phyloP scores from a whole-genome alignment of 768 basidiomycete genomes.

The Rhodotorula graminis region DNA sequence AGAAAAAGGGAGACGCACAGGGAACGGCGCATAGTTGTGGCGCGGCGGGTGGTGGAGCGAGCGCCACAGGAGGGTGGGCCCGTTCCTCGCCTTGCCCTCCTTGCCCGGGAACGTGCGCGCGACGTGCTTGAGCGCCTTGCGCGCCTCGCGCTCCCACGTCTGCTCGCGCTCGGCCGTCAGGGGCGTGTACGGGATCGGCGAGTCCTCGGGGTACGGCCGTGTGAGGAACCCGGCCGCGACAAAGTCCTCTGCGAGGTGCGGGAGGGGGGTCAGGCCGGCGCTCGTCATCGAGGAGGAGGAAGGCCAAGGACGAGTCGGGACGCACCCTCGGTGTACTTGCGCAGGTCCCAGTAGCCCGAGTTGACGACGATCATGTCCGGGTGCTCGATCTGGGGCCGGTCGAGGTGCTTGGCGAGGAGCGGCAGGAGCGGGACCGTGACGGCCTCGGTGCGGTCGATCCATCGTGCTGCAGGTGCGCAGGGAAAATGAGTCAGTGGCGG shows the following conservation, averaged over 20 bases:
- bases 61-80: slow-evolving; percentile 34
- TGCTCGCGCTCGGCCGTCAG: slow-evolving; percentile 20
- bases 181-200: slow-evolving; percentile 35
- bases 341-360: slow-evolving; percentile 39
- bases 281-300: too few species aligned
- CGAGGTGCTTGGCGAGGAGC: slow-evolving; percentile 22
- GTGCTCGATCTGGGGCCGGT: slow-evolving; percentile 32
- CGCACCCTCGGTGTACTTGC: slow-evolving; percentile 37
- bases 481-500: neutral
- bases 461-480: slow-evolving; percentile 11
- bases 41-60: slow-evolving; percentile 36
- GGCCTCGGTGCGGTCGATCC: slow-evolving; percentile 30
- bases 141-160: slow-evolving; percentile 35
- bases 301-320: too few species aligned
- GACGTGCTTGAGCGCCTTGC: slow-evolving; percentile 28
- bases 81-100: slow-evolving; percentile 27
- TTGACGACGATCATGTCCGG: slow-evolving; percentile 38
- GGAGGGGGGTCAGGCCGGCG: too few species aligned
- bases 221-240: slow-evolving; percentile 26
- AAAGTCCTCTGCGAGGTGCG: slow-evolving; percentile 33
- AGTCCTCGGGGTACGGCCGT: slow-evolving; percentile 38
- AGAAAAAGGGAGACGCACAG: neutral
- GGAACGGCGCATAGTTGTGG: slow-evolving; percentile 39
- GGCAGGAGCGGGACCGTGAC: slow-evolving; percentile 30
- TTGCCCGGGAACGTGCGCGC: slow-evolving; percentile 22